Conservation (phyloP, 2,329 filamentous ascomycete genomes). For the Cladophialophora exuberans region DNA sequence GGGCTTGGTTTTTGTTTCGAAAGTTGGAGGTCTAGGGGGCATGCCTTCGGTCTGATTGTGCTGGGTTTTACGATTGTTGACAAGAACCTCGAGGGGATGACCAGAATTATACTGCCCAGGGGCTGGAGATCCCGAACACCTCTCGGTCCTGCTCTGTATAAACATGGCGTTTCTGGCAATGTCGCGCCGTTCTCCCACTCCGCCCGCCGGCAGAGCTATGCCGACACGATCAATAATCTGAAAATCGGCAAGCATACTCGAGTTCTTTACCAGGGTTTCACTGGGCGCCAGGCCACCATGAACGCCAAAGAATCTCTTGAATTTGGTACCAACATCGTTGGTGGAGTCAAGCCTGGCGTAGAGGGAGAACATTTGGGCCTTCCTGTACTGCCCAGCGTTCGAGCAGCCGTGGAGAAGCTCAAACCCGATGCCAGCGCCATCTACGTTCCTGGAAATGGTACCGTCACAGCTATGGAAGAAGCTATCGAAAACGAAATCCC, state of each 20-base stretch:
- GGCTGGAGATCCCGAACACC: constrained; percentile 21
- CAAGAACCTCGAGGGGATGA: constrained; percentile 14
- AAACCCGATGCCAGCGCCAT: constrained; percentile 79
- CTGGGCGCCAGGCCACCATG: constrained; percentile 68
- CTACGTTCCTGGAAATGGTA: constrained; percentile 76
- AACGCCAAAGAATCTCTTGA: constrained; percentile 76
- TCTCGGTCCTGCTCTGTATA: constrained; percentile 14
- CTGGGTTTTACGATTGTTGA: too few relatives aligned
- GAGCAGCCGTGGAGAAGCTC: constrained; percentile 68
- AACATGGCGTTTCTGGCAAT: constrained; percentile 24
- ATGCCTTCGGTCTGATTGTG: too few relatives aligned
- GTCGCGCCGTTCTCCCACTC: constrained; percentile 31
- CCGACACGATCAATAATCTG: constrained; percentile 67
- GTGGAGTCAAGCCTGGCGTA: constrained; percentile 73
- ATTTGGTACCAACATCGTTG: constrained; percentile 80
- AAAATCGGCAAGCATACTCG: constrained; percentile 68
- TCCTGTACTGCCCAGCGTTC: constrained; percentile 71
- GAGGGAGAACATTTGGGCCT: constrained; percentile 73
- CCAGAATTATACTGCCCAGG: constrained; percentile 22
- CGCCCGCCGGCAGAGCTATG: constrained; percentile 45
- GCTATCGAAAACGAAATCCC: constrained; percentile 79
- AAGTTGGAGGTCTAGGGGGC: too few relatives aligned
- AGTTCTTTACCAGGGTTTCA: constrained; percentile 74
- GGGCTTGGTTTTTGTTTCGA: too few relatives aligned
- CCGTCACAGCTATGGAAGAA: constrained; percentile 73